Evolutionary conservation across 805 yeast species (phyloP), one percentile per base, ranked within the genome.

Genomic region (Saccharomycopsis synnaedendra): DNA sequence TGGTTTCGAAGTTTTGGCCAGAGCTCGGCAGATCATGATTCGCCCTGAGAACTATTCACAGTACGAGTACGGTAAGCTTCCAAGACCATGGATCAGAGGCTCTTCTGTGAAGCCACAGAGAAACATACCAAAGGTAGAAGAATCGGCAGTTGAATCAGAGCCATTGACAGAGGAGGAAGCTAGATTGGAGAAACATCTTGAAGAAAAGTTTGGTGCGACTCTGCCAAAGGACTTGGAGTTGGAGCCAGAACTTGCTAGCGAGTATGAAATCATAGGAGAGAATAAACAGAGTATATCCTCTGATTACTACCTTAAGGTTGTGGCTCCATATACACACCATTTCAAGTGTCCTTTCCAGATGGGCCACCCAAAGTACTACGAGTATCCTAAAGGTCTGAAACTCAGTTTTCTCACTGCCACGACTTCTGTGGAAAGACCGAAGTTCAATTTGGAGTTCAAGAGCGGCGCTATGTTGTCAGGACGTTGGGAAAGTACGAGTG

Each of bases 281-380:
- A 35, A 28, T 11, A 41, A 29, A 28, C 27, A 28, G 42, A 48
- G 32, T 54, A 5, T 51, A 11, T 32, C n/a, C 35, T 65, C 64
- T 41, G 63, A 74, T 58, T 71, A 74, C 58, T 80, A 82, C 54
- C 58, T 88, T 44, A 73, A 74, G 39, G 71, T 90, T 5, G 59
- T 90, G 19, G 96, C 96, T 0, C 98, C 98, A 3, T 93, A 97
- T 59, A 64, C 90, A 0, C 97, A 93, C 60, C 96, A 87, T 57
- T 76, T 80, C 8, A 73, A 69, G 54, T 89, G 97, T 58, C 97
- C 97, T 0, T 65, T 90, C 47, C 97, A 89, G 62, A 70, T 78
- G 33, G 80, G 82, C 9, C 82, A 82, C 44, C 85, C 94, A 1
- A 75, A 75, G 35, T 77, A 72, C 57, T 85, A 80, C 59, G 68